These are phyloP conservation scores for Chenopodium suecicum DNA, from an alignment of 148 eudicot species.

Conservation along the genomic window DNA sequence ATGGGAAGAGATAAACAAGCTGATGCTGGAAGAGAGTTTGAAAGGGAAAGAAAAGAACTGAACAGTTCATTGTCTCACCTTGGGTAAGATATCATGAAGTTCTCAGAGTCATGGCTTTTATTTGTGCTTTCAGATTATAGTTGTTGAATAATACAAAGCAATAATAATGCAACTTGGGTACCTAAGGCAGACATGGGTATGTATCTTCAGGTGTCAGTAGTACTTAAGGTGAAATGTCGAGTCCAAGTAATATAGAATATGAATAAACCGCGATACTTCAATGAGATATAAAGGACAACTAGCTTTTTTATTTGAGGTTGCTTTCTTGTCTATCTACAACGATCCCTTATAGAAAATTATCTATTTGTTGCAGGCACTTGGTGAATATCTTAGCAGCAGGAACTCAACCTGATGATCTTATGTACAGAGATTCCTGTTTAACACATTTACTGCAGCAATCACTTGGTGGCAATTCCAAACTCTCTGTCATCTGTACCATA, in stretches of 20 bases:
- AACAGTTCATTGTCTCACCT: conserved; percentile 78
- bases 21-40: conserved; percentile 53
- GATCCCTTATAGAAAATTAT: conserved; percentile 2
- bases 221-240: too few relatives aligned
- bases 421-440: conserved; percentile 65
- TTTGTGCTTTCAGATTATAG: background rate
- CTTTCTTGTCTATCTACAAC: background rate
- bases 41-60: conserved; percentile 63
- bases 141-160: background rate
- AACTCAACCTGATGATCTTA: conserved; percentile 45
- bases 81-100: conserved; percentile 51
- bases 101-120: background rate
- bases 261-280: too few relatives aligned
- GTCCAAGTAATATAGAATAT: too few relatives aligned
- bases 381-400: conserved; percentile 65
- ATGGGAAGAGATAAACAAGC: conserved; percentile 54
- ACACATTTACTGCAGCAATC: conserved; percentile 78
- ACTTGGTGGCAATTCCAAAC: conserved; percentile 88
- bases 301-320: background rate
- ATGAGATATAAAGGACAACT: too few relatives aligned
- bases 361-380: conserved; percentile 55
- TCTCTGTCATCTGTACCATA: conserved; percentile 72
- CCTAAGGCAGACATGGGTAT: background rate
- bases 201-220: too few relatives aligned
- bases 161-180: too few relatives aligned